Percentiles rank a stretch among this genome's conserved stretches.
Evolutionary conservation across 768 basidiomycete genomes (phyloP).

Genomic region (Tulasnella sp.): DNA sequence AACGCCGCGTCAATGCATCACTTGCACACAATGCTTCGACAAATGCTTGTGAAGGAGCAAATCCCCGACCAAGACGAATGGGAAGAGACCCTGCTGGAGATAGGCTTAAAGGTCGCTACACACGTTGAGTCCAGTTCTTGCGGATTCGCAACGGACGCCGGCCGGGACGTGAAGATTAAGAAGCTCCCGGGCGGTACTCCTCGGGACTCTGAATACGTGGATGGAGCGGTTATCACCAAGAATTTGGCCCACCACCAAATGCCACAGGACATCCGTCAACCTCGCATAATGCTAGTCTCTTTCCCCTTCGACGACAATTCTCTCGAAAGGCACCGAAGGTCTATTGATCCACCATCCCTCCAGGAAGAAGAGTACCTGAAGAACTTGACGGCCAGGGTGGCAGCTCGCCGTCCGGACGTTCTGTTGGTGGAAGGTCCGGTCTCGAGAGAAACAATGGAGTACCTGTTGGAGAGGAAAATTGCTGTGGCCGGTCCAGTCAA

Average conservation of each 20-base stretch:
- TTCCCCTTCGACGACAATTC: constrained; percentile 94
- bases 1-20: constrained; percentile 87
- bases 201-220: constrained; percentile 93
- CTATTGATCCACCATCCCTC: constrained; percentile 84
- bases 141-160: constrained; percentile 92
- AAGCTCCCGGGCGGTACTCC: constrained; percentile 95
- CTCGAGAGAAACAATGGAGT: constrained; percentile 86
- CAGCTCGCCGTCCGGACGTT: constrained; percentile 88
- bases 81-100: constrained; percentile 79
- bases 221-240: constrained; percentile 96
- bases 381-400: constrained; percentile 84
- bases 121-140: constrained; percentile 80
- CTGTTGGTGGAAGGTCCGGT: constrained; percentile 92
- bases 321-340: constrained; percentile 89
- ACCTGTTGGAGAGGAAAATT: constrained; percentile 80
- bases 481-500: constrained; percentile 89
- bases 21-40: constrained; percentile 85
- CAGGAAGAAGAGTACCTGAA: constrained; percentile 93
- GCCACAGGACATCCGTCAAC: constrained; percentile 78
- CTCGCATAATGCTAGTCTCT: constrained; percentile 94
- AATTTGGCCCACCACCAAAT: constrained; percentile 70
- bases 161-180: constrained; percentile 96
- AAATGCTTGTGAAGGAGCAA: constrained; percentile 80
- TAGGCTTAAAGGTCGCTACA: constrained; percentile 83
- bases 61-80: constrained; percentile 85